Conservation (phyloP, 225 moss, liverwort and hornwort species). For the Neckera pumila region DNA sequence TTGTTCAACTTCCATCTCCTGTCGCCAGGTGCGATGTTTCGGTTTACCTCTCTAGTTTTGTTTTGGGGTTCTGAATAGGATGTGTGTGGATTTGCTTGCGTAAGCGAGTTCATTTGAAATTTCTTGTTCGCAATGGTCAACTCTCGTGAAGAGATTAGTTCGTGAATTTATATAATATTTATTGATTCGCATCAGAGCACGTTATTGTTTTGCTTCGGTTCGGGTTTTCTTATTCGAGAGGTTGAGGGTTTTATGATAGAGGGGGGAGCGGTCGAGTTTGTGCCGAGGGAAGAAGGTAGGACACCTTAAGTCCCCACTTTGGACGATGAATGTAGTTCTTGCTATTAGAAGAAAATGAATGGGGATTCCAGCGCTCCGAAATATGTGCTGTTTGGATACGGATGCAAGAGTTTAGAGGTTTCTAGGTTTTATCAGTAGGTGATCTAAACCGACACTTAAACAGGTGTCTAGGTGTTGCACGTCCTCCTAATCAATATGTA, state of each 20-base stretch:
- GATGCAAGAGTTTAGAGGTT: background rate
- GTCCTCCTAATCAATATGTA: background rate
- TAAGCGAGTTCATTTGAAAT: background rate
- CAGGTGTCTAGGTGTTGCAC: background rate
- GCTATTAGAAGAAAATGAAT: background rate
- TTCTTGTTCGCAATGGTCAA: background rate
- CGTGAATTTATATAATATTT: background rate
- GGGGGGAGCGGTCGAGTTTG: background rate
- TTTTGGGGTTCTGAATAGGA: background rate
- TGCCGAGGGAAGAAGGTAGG: background rate
- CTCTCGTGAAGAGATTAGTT: background rate
- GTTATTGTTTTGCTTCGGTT: background rate
- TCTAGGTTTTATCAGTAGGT: background rate
- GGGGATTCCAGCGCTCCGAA: too few relatives aligned
- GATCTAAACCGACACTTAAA: background rate
- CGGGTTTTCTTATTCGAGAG: background rate
- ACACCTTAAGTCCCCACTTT: background rate
- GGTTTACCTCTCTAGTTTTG: background rate
- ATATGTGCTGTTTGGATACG: background rate
- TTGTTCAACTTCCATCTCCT: background rate
- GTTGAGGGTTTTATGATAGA: background rate
- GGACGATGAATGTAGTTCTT: background rate
- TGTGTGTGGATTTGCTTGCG: background rate
- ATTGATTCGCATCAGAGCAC: background rate
- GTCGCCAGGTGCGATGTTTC: constrained; percentile 3